phyloP scores from a whole-genome alignment of 441 rosid genomes.

The Gossypium trilobum region DNA sequence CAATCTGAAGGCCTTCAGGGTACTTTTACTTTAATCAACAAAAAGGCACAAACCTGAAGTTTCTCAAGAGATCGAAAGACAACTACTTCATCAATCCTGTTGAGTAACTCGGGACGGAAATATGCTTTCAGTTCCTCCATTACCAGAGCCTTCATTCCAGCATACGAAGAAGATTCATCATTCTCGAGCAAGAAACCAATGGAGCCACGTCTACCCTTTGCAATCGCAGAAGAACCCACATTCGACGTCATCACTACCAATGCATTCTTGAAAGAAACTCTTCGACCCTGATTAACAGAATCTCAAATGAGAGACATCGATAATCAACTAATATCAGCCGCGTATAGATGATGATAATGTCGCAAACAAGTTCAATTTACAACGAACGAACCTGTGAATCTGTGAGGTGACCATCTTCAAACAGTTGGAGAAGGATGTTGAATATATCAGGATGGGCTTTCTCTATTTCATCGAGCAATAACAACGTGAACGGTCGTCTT shows the following conservation, averaged over 20 bases:
- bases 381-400: conserved; percentile 60
- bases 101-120: conserved; percentile 68
- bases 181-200: conserved; percentile 56
- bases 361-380: background rate
- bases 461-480: conserved; percentile 70
- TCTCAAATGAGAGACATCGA: conserved; percentile 11
- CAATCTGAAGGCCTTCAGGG: too few species aligned
- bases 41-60: conserved; percentile 56
- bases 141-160: conserved; percentile 56
- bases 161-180: conserved; percentile 40
- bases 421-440: conserved; percentile 67
- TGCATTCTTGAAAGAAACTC: conserved; percentile 68
- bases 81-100: conserved; percentile 66
- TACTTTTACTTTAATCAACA: background rate
- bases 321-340: background rate
- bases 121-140: conserved; percentile 58
- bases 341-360: background rate
- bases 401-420: conserved; percentile 72
- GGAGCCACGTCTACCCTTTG: conserved; percentile 47
- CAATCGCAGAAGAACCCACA: conserved; percentile 56
- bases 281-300: conserved; percentile 48
- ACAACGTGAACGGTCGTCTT: conserved; percentile 58
- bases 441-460: conserved; percentile 76
- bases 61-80: conserved; percentile 61
- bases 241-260: conserved; percentile 70